A percentile compares a stretch with the other conserved stretches of the same genome.
Conservation (phyloP, 805 yeast genomes). For the Wickerhamiella bombiphila region DNA sequence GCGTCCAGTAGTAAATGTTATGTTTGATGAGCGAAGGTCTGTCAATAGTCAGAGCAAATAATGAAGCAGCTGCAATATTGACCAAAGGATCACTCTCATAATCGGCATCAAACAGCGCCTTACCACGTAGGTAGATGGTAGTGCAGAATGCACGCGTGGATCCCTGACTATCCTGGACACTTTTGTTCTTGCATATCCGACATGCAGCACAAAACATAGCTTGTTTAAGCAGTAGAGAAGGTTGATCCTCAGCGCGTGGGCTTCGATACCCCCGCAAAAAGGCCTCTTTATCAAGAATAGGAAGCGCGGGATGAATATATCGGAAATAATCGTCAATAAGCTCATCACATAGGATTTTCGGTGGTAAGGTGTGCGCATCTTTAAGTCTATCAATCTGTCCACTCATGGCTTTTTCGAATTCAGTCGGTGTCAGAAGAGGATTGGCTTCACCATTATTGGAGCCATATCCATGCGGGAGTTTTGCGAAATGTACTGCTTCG, state of each 20-base stretch:
- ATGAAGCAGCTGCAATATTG: conserved; percentile 43
- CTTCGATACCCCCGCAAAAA: conserved; percentile 48
- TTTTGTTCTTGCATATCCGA: conserved; percentile 41
- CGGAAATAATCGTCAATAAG: conserved; percentile 48
- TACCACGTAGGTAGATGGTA: conserved; percentile 56
- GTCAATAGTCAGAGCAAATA: conserved; percentile 60
- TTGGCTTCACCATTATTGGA: not conserved
- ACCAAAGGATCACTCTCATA: conserved; percentile 51
- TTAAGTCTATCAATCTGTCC: conserved; percentile 29
- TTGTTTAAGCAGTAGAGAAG: conserved; percentile 54
- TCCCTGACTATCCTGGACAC: conserved; percentile 32
- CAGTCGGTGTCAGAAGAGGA: not conserved
- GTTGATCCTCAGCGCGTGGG: conserved; percentile 36
- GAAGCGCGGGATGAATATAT: conserved; percentile 52
- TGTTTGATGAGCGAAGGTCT: conserved; percentile 56
- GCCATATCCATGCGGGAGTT: too few species aligned
- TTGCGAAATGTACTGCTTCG: not conserved
- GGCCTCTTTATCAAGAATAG: conserved; percentile 46
- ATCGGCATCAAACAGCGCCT: conserved; percentile 56
- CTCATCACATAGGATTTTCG: conserved; percentile 41
- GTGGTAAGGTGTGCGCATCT: conserved; percentile 62
- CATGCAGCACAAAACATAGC: conserved; percentile 58
- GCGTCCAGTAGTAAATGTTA: conserved; percentile 54
- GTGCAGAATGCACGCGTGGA: conserved; percentile 38
- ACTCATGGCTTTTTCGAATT: not conserved